These are phyloP conservation scores for Termitomyces sp. DNA, from an alignment of 768 basidiomycete species.

Conservation along the genomic window DNA sequence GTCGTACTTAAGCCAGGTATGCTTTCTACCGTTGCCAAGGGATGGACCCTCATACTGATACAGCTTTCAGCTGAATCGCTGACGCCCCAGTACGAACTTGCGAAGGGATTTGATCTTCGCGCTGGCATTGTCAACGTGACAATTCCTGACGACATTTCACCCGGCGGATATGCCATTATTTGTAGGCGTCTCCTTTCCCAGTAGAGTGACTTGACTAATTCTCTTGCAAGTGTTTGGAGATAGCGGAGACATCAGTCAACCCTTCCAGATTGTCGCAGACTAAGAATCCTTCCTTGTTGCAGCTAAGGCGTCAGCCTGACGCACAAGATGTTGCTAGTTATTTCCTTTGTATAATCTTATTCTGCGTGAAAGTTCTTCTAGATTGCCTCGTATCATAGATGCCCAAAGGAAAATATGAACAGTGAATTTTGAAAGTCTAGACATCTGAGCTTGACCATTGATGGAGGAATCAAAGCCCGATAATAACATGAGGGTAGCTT, in stretches of 20 bases:
- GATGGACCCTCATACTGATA: background rate
- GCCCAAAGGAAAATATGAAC: background rate
- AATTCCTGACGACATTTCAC: constrained; percentile 18
- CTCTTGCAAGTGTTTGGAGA: constrained; percentile 34
- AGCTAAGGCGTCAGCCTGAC: background rate
- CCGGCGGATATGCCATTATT: background rate
- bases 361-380: background rate
- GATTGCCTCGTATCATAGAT: background rate
- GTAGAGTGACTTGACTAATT: background rate
- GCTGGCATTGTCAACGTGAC: constrained; percentile 28
- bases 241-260: constrained; percentile 40
- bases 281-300: background rate
- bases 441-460: background rate
- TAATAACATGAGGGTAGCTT: background rate
- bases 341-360: background rate
- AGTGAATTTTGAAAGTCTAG: background rate
- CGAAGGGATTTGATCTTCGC: constrained; percentile 28
- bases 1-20: constrained; percentile 26
- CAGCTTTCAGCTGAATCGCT: background rate
- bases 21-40: background rate
- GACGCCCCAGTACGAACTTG: constrained; percentile 14
- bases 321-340: background rate
- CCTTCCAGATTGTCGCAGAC: constrained; percentile 27
- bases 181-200: background rate
- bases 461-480: background rate